Conservation (phyloP, 192 early-diverging fungal genomes). For the Bifiguratus adelaidae region DNA sequence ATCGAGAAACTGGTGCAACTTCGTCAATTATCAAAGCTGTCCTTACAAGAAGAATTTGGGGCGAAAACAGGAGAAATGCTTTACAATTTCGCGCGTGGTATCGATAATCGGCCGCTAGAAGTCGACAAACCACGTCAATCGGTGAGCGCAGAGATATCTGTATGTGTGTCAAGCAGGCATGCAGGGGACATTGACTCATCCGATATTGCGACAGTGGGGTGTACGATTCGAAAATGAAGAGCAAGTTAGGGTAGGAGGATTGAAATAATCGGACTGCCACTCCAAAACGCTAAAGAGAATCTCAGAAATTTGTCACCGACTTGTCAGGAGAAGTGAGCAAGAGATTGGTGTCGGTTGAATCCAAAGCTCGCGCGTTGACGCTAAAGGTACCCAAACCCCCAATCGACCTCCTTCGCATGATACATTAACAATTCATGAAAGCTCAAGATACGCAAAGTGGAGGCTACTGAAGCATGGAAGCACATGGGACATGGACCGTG, state of each 20-base stretch:
- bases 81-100: slow-evolving; percentile 61
- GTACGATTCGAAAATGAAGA: slow-evolving; percentile 66
- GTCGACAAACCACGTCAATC: slow-evolving; percentile 56
- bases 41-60: slow-evolving; percentile 56
- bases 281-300: not conserved
- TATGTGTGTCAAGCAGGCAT: not conserved
- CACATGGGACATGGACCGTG: slow-evolving; percentile 57
- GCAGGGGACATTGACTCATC: not conserved
- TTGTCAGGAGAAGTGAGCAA: slow-evolving; percentile 54
- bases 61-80: slow-evolving; percentile 58
- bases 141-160: slow-evolving; percentile 73
- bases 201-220: slow-evolving; percentile 47
- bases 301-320: slow-evolving; percentile 43
- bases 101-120: slow-evolving; percentile 59
- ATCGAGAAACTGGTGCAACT: slow-evolving; percentile 18
- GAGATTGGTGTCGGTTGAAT: slow-evolving; percentile 41
- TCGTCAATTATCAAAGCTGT: slow-evolving; percentile 15
- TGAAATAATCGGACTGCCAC: not conserved
- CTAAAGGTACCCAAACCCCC: slow-evolving; percentile 43
- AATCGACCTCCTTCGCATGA: too few relatives aligned
- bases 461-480: slow-evolving; percentile 37
- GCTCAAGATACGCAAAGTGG: slow-evolving; percentile 40
- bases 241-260: slow-evolving; percentile 36
- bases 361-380: slow-evolving; percentile 48
- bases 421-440: not conserved